Base-by-base conservation (phyloP, 345 rosid species). In the Abelmoschus esculentus region DNA sequence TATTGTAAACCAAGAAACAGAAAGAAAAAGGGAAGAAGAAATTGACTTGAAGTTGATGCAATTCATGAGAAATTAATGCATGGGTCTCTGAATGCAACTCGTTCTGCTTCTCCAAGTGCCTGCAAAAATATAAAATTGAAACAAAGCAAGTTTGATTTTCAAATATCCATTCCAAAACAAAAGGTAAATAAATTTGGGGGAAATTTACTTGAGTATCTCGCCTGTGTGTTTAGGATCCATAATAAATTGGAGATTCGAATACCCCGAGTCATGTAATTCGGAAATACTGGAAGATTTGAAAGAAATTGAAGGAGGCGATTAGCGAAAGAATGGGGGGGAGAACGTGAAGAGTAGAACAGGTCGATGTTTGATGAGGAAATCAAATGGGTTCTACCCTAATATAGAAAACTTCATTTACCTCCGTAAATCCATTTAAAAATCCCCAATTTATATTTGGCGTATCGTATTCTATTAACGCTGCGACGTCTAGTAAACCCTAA, bases 81-180 rank as follows among this genome's bases (percentile, higher is more conserved):
- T 79, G 78, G 50, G 82, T 60, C 44, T 82, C 85, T 34, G 40
- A 73, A 46, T 84, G 82, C 65, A 88, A 19, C 31, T 83, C 93
- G 65, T 78, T 80, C 75, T 83, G 93, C 72, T 79, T 86, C 83
- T 79, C 85, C 80, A 88, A 73, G 75, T 84, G 87, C 67, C 90
- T 88, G 28, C 67, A 19, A 32, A 29, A 28, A 26, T 1, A 73
- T 14, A 71, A 7, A 22, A 55, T 38, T 34, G 2, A 58, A 7
- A 67, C 17, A 46, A 18, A 42, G 26, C 5, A 69, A 77, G 6
- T 38, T 56, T 54, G 15, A 22, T 18, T 62, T 14, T 7, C 62
- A 3, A 50, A 50, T 7, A 34, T 61, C 6, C 19, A 11, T 42
- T 49, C 7, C 26, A 17, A 15, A 64, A 29, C 11, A 15, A 54